phyloP scores from a whole-genome alignment of 129 eudicot genomes.

The carrot (Daucus carota) region DH1_v3.0 NC_030381.2:44434501-44435000 shows the following conservation, averaged over 20 bases:
- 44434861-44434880: slow-evolving; percentile 93
- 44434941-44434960: slow-evolving; percentile 49
- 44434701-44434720: not conserved
- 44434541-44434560: not conserved
- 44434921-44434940: slow-evolving; percentile 63
- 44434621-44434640: not conserved
- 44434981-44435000: slow-evolving; percentile 71
- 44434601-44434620: not conserved
- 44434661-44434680: not conserved
- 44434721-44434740: not conserved
- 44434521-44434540: not conserved
- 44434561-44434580: not conserved
- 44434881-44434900: slow-evolving; percentile 66
- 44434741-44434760: not conserved
- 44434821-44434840: slow-evolving; percentile 86
- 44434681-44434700: not conserved
- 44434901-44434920: slow-evolving; percentile 67
- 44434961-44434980: slow-evolving; percentile 55
- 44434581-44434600: not conserved
- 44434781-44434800: not conserved
- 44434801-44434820: slow-evolving; percentile 66
- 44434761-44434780: not conserved
- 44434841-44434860: slow-evolving; percentile 90
- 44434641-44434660: not conserved
- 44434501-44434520: not conserved